A percentile compares a stretch with the other conserved stretches of the same genome.
Evolutionary conservation across 257 asterid species (phyloP).

Genomic region (Rauvolfia tetraphylla): DNA sequence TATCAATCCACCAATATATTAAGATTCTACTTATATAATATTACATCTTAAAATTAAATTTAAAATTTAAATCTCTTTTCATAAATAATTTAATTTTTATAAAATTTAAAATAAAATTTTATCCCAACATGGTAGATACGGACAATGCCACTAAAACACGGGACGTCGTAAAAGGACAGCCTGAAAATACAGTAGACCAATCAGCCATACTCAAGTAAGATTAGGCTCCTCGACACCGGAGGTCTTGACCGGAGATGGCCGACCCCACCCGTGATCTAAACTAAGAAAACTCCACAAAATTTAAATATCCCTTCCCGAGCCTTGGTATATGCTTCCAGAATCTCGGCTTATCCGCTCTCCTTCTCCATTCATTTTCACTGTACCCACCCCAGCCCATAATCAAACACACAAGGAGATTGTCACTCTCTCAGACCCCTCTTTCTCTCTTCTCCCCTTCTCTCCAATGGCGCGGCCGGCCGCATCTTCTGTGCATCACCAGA

Average conservation of each 20-base stretch:
- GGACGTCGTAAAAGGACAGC: not conserved
- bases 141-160: too few species aligned
- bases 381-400: not conserved
- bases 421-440: too few species aligned
- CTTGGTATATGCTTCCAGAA: constrained; percentile 58
- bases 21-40: too few species aligned
- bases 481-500: constrained; percentile 35
- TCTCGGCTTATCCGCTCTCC: constrained; percentile 45
- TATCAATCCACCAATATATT: too few species aligned
- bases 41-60: too few species aligned
- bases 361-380: constrained; percentile 17
- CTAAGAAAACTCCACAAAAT: not conserved
- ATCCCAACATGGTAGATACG: too few species aligned
- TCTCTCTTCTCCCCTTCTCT: constrained; percentile 9
- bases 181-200: constrained; percentile 41
- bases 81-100: too few species aligned
- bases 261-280: not conserved
- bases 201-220: constrained; percentile 28
- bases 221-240: constrained; percentile 17
- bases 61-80: too few species aligned
- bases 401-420: not conserved
- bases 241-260: not conserved
- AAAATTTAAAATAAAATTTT: too few species aligned
- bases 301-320: not conserved
- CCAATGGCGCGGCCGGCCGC: constrained; percentile 51